Percentiles rank a stretch among this genome's conserved stretches.
phyloP scores from a whole-genome alignment of 2,329 filamentous ascomycete genomes.

The Aureobasidium sp. region DNA sequence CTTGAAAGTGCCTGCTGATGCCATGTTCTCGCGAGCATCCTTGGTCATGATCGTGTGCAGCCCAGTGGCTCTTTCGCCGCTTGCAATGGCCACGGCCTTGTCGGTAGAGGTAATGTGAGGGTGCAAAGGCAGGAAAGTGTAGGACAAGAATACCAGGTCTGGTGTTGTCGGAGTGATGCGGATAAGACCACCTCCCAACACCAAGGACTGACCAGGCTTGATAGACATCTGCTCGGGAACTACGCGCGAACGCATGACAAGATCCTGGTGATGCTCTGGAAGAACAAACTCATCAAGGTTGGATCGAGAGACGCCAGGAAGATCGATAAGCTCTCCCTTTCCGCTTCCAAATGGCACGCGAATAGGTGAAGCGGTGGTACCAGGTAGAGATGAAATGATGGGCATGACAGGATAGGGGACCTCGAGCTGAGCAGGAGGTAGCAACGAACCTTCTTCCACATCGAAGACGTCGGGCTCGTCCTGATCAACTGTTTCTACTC shows the following conservation, averaged over 20 bases:
- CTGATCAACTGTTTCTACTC: background rate
- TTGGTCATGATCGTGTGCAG: constrained; percentile 52
- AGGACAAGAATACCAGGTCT: constrained; percentile 62
- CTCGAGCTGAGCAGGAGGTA: constrained; percentile 68
- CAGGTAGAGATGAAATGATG: constrained; percentile 74
- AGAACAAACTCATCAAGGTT: constrained; percentile 63
- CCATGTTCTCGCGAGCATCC: constrained; percentile 25
- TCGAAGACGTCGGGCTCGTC: constrained; percentile 17
- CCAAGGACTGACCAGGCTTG: constrained; percentile 67
- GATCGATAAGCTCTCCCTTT: constrained; percentile 83
- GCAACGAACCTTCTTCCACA: constrained; percentile 37
- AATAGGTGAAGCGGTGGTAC: constrained; percentile 92
- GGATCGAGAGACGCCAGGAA: constrained; percentile 74
- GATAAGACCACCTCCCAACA: constrained; percentile 68
- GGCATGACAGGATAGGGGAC: constrained; percentile 76
- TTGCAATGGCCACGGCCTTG: constrained; percentile 69
- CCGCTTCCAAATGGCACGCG: constrained; percentile 80
- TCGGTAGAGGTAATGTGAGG: constrained; percentile 69
- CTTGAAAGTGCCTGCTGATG: constrained; percentile 63
- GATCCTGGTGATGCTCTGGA: constrained; percentile 52
- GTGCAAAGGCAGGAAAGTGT: constrained; percentile 73
- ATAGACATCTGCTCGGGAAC: constrained; percentile 64
- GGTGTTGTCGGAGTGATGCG: constrained; percentile 69
- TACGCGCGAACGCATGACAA: constrained; percentile 72
- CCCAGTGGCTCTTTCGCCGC: constrained; percentile 49